Evolutionary conservation across 495 filamentous ascomycete species (phyloP).

Genomic region (Chaetomidium leptoderma): DNA sequence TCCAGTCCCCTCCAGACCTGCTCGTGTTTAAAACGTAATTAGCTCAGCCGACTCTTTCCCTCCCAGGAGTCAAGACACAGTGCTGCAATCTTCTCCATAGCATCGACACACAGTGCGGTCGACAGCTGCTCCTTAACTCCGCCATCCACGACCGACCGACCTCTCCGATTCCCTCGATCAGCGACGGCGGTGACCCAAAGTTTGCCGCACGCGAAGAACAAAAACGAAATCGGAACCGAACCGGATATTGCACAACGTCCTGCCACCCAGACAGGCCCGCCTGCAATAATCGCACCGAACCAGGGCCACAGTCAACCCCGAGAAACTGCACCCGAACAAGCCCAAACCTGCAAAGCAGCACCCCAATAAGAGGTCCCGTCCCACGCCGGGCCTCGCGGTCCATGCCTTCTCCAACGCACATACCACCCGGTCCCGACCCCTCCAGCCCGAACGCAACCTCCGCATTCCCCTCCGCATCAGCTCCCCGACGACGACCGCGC

Average conservation of each 20-base stretch:
- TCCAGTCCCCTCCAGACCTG: too few relatives aligned
- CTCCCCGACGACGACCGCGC: constrained; percentile 10
- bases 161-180: neutral
- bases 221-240: too few relatives aligned
- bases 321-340: neutral
- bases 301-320: too few relatives aligned
- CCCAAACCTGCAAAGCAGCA: neutral
- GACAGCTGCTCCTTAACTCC: too few relatives aligned
- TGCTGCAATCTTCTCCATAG: too few relatives aligned
- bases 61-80: too few relatives aligned
- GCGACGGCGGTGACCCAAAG: neutral
- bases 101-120: too few relatives aligned
- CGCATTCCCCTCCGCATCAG: neutral
- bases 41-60: too few relatives aligned
- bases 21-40: too few relatives aligned
- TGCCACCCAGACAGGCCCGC: too few relatives aligned
- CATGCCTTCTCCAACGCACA: constrained; percentile 16
- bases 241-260: too few relatives aligned
- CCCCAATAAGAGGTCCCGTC: neutral
- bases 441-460: neutral
- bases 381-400: constrained; percentile 13
- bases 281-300: neutral
- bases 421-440: constrained; percentile 2
- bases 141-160: neutral
- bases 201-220: neutral